phyloP scores from a whole-genome alignment of 202 grass and related monocot species.

The Cymbopogon flexuosus region DNA sequence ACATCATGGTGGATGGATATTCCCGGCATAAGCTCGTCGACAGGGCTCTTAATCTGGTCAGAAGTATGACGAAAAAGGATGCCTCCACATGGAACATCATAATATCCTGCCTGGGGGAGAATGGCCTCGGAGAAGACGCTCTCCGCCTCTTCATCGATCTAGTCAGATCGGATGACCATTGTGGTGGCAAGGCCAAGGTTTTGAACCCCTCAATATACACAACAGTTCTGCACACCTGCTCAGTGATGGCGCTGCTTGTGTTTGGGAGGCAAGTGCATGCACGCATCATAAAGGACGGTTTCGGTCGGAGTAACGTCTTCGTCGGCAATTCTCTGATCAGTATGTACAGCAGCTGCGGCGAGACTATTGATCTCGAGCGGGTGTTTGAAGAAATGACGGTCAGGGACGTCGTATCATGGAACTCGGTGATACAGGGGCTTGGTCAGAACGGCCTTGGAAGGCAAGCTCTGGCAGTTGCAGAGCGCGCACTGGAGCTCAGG shows the following conservation, averaged over 20 bases:
- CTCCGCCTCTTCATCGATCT: conserved; percentile 36
- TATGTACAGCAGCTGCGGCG: conserved; percentile 53
- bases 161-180: not conserved
- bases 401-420: conserved; percentile 44
- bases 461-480: conserved; percentile 39
- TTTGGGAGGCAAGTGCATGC: conserved; percentile 53
- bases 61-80: conserved; percentile 43
- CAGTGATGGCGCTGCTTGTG: conserved; percentile 23
- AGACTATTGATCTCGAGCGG: conserved; percentile 20
- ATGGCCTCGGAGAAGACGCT: conserved; percentile 23
- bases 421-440: conserved; percentile 58
- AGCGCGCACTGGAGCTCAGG: conserved; percentile 35
- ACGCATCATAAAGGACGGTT: conserved; percentile 23
- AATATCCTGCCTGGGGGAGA: conserved; percentile 47
- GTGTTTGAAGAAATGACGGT: conserved; percentile 43
- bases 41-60: conserved; percentile 49
- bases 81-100: conserved; percentile 58
- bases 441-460: conserved; percentile 47
- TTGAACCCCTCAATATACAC: conserved; percentile 35
- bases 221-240: conserved; percentile 41
- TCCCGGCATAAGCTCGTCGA: conserved; percentile 32
- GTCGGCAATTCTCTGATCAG: conserved; percentile 52
- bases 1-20: conserved; percentile 57
- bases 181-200: not conserved
- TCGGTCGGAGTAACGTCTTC: conserved; percentile 25